phyloP scores from a whole-genome alignment of 352 stramenopile species.

The Phytopythium boreale region DNA sequence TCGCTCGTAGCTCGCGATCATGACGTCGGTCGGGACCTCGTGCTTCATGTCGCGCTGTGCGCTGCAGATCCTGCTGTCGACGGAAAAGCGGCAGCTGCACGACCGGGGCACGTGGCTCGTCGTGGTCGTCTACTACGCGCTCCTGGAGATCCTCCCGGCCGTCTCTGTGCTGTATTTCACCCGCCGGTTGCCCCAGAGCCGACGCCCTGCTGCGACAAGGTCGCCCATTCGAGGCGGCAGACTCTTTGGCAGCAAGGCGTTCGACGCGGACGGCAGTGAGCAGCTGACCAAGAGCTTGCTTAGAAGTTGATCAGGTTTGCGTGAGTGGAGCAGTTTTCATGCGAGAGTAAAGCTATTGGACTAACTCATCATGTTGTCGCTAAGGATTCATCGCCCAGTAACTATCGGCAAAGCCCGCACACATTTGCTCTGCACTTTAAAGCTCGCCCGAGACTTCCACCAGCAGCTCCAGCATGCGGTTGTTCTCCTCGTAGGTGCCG shows the following conservation, averaged over 20 bases:
- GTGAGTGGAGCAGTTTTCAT: neutral
- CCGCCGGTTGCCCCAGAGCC: slow-evolving; percentile 56
- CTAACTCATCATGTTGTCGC: neutral
- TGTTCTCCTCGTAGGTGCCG: slow-evolving; percentile 92
- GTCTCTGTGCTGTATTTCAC: slow-evolving; percentile 85
- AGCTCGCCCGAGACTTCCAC: slow-evolving; percentile 59
- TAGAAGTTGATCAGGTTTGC: neutral
- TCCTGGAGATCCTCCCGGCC: slow-evolving; percentile 77
- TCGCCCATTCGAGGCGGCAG: slow-evolving; percentile 36
- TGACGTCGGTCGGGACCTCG: slow-evolving; percentile 81
- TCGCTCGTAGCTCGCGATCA: slow-evolving; percentile 40
- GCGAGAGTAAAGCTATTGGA: neutral
- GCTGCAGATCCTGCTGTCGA: slow-evolving; percentile 70
- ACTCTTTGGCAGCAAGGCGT: slow-evolving; percentile 53
- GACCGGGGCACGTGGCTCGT: slow-evolving; percentile 76
- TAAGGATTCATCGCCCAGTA: neutral
- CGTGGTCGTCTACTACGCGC: slow-evolving; percentile 75
- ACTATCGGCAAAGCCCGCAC: neutral
- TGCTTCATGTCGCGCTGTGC: slow-evolving; percentile 76
- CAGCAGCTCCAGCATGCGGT: slow-evolving; percentile 89
- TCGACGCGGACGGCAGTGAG: slow-evolving; percentile 12
- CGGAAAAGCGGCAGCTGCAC: slow-evolving; percentile 69
- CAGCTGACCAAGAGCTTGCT: slow-evolving; percentile 35
- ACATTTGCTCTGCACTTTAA: slow-evolving; percentile 7
- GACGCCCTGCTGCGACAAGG: slow-evolving; percentile 26